Evolutionary conservation across 1,284 basidiomycete genomes (phyloP).

Genomic region (Apiotrichum sp.): DNA sequence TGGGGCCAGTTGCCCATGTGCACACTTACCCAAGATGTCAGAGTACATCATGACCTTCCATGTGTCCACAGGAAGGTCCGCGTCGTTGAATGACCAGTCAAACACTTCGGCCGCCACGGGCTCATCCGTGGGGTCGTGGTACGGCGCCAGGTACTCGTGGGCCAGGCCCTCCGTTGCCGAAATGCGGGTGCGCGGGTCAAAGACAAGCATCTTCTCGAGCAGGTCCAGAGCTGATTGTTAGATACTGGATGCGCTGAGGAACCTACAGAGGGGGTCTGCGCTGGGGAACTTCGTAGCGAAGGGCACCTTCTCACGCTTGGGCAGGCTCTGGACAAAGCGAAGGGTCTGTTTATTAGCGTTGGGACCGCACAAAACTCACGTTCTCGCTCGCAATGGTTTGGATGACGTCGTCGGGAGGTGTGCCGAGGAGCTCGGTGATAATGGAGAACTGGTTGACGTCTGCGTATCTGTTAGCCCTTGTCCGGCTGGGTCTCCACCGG

Average conservation of each 20-base stretch:
- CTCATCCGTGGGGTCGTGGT: constrained; percentile 98
- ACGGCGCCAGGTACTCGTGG: constrained; percentile 93
- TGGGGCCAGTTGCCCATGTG: too few species aligned
- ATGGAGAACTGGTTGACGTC: constrained; percentile 99
- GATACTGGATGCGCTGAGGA: neutral
- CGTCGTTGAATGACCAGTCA: constrained; percentile 99
- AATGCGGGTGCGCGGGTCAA: constrained; percentile 95
- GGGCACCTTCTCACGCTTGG: constrained; percentile 90
- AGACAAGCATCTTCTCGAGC: constrained; percentile 98
- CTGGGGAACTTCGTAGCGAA: constrained; percentile 91
- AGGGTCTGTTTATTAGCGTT: constrained; percentile 63
- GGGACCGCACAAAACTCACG: constrained; percentile 52
- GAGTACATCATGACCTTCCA: constrained; percentile 99
- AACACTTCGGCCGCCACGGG: constrained; percentile 91
- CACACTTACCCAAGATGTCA: constrained; percentile 74
- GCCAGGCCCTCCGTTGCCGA: constrained; percentile 83
- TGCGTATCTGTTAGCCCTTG: constrained; percentile 39
- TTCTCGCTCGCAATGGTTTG: constrained; percentile 98
- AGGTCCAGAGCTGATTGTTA: constrained; percentile 71
- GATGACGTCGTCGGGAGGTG: constrained; percentile 98
- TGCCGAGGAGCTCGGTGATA: constrained; percentile 96
- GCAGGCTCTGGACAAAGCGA: constrained; percentile 95
- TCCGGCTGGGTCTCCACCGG: neutral
- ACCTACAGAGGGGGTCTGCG: constrained; percentile 72
- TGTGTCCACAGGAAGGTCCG: constrained; percentile 96